A percentile compares a stretch with the other conserved stretches of the same genome.
These are phyloP conservation scores for Apiospora kogelbergensis DNA, from an alignment of 2,329 filamentous ascomycete species.

Conservation along the genomic window DNA sequence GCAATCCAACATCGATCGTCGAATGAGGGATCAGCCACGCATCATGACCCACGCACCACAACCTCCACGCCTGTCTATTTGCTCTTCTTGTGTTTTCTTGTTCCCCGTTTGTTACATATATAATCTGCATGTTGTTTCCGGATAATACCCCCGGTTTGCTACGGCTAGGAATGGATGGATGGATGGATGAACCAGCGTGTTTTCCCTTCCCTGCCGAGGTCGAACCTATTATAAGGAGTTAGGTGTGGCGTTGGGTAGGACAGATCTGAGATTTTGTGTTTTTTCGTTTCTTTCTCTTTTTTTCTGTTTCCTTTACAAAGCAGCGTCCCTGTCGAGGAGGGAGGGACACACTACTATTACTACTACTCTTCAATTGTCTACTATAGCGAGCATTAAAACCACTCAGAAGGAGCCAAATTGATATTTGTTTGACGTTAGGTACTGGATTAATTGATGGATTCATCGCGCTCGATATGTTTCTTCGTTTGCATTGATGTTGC, in stretches of 20 bases:
- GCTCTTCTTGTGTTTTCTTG: not conserved
- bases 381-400: not conserved
- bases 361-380: not conserved
- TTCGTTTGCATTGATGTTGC: not conserved
- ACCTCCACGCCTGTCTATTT: not conserved
- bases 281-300: not conserved
- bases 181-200: not conserved
- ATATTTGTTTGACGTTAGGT: not conserved
- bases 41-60: not conserved
- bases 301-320: not conserved
- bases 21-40: not conserved
- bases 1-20: too few species aligned
- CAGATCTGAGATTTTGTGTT: too few species aligned
- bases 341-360: not conserved
- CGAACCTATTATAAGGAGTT: not conserved
- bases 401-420: not conserved
- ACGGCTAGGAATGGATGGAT: too few species aligned
- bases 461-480: not conserved
- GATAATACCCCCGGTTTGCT: constrained; percentile 24
- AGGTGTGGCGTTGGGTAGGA: not conserved
- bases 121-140: constrained; percentile 22
- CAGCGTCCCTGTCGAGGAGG: not conserved
- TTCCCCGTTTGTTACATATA: constrained; percentile 14
- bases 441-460: not conserved
- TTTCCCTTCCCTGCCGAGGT: not conserved